Percentiles rank a stretch among this genome's conserved stretches.
phyloP scores from a whole-genome alignment of 140 eudicot species.

The Cichorium intybus region DNA sequence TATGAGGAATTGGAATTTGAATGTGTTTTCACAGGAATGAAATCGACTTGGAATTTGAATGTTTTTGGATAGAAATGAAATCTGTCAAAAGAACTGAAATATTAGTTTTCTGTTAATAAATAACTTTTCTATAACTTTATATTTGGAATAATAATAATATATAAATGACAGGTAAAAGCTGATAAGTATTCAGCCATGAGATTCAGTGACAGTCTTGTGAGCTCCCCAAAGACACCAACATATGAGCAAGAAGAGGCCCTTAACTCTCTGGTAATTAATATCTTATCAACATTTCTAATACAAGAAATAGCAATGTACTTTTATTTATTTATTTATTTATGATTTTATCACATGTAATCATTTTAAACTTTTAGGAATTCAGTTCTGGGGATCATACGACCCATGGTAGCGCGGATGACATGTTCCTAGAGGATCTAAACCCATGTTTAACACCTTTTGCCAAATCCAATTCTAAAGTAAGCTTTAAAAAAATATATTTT shows the following conservation, averaged over 20 bases:
- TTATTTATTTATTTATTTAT: too few species aligned
- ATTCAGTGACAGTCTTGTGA: conserved; percentile 30
- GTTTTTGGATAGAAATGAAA: not conserved
- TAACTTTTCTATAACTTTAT: too few species aligned
- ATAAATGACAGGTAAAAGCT: conserved; percentile 56
- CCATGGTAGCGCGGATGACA: conserved; percentile 55
- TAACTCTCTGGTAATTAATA: conserved; percentile 49
- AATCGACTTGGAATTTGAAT: too few species aligned
- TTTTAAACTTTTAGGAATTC: conserved; percentile 34
- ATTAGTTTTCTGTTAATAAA: too few species aligned
- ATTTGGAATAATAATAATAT: not conserved
- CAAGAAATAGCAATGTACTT: not conserved
- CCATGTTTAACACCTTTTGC: conserved; percentile 67
- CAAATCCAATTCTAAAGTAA: conserved; percentile 57
- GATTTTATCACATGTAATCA: not conserved
- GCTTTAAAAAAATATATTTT: too few species aligned
- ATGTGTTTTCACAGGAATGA: too few species aligned
- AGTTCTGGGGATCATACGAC: conserved; percentile 50
- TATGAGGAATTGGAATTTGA: too few species aligned
- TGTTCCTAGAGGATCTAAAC: conserved; percentile 60
- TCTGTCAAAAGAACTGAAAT: too few species aligned
- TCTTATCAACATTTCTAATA: not conserved
- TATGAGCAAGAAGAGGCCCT: conserved; percentile 59
- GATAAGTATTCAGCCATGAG: conserved; percentile 45
- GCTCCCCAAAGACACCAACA: conserved; percentile 58